Evolutionary conservation across 2,329 filamentous ascomycete genomes (phyloP), one percentile per base, ranked within the genome.

Genomic region (Paraphaeosphaeria sporulosa): DNA sequence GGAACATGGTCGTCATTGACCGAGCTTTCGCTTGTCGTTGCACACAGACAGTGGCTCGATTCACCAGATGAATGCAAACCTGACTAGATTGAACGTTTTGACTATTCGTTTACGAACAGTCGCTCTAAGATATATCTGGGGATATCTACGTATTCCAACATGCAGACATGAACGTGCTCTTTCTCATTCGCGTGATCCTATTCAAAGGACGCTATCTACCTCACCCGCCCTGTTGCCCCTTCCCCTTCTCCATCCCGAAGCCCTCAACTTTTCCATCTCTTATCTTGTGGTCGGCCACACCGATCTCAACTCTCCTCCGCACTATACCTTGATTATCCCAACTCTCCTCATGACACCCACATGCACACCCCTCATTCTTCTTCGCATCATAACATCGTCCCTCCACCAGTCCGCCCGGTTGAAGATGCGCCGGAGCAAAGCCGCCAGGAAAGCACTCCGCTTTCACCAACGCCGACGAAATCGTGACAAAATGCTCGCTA

Each of bases 401-500:
- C 21, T 25, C 27, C 19, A 36, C 30, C 51, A 34, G 8, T 17
- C 30, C 54, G 17, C 23, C 6, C 54, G 43, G 15, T 42, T 30
- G 25, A 32, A 27, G 50, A 55, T 55, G 44, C 51, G 57, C 57
- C 57, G 38, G 32, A 36, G 38, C 38, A 58, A 59, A 63, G 59
- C 61, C 38, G 15, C 38, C 38, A 40, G 15, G 38, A 40, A 40
- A n/a, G 7, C 38, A 40, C 38, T n/a, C 38, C 17, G 7, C 38
- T 17, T n/a, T 60, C 68, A 68, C 70, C 65, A 63, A 65, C 54
- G 57, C 51, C 32, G 19, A 27, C 7, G 51, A 47, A 50, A 59
- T 25, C 47, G 55, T 59, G 63, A 61, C 64, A 64, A 53, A 62
- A 74, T 73, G 71, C 72, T 73, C 72, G 72, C 72, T 74, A 73